These are phyloP conservation scores for Pseudomonodictys pantanalensis DNA, from an alignment of 495 filamentous ascomycete genomes.

Conservation along the genomic window DNA sequence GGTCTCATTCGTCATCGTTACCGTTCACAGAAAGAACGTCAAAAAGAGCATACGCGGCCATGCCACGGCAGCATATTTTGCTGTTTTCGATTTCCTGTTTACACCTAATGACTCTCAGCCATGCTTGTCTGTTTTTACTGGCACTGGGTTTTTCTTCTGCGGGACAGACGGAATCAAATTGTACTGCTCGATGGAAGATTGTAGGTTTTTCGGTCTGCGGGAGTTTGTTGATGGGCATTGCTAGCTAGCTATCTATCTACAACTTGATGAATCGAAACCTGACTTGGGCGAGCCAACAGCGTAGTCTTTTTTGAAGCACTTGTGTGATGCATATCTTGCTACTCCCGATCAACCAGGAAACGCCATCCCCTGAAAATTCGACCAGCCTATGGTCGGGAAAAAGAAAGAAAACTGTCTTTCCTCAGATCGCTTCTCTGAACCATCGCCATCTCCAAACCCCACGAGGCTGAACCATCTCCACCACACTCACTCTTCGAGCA, in stretches of 20 bases:
- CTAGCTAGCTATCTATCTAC: not conserved
- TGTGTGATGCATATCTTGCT: not conserved
- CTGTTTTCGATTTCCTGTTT: constrained; percentile 8
- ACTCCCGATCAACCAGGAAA: no score
- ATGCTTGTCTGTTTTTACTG: not conserved
- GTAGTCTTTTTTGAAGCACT: not conserved
- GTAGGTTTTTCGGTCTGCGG: not conserved
- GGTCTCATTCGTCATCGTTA: not conserved
- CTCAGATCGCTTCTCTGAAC: no score
- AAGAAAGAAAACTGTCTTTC: no score
- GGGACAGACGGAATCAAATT: constrained; percentile 21
- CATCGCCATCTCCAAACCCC: no score
- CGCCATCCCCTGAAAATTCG: no score
- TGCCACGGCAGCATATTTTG: constrained; percentile 21
- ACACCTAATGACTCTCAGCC: not conserved
- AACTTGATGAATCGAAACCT: not conserved
- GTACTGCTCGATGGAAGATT: not conserved
- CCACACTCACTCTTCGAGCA: no score
- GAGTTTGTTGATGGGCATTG: not conserved
- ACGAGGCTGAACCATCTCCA: no score
- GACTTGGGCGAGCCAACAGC: not conserved
- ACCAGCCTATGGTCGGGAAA: no score
- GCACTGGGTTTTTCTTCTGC: constrained; percentile 7
- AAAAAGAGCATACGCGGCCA: constrained; percentile 19
- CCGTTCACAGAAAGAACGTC: not conserved